Percentiles rank a stretch among this genome's conserved stretches.
These are phyloP conservation scores for Tetrapyrgos nigripes DNA, from an alignment of 1,284 basidiomycete genomes.

Conservation along the genomic window DNA sequence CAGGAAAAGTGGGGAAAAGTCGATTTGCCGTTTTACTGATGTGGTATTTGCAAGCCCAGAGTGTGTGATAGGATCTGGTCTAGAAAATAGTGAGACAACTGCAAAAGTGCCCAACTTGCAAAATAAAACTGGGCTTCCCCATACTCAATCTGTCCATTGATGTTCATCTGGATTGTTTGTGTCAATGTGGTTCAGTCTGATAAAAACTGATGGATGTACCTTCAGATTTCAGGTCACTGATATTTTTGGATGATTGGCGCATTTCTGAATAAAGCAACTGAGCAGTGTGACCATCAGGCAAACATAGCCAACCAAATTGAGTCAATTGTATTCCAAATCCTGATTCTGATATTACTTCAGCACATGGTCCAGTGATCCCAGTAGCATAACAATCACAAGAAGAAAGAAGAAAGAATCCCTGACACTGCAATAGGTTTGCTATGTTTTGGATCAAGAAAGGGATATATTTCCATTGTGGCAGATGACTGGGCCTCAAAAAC, in stretches of 20 bases:
- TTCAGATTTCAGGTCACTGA: constrained; percentile 30
- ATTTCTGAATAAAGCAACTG: constrained; percentile 30
- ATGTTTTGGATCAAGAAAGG: constrained; percentile 14
- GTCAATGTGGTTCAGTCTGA: not conserved
- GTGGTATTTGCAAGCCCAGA: constrained; percentile 28
- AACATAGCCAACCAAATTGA: constrained; percentile 30
- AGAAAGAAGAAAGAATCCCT: constrained; percentile 13
- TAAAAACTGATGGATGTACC: constrained; percentile 18
- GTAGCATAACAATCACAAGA: not conserved
- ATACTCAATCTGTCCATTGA: constrained; percentile 15
- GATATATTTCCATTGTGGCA: constrained; percentile 22
- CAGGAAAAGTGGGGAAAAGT: too few species aligned
- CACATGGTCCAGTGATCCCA: not conserved
- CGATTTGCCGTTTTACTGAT: too few species aligned
- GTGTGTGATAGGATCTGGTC: constrained; percentile 23
- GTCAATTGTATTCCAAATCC: not conserved
- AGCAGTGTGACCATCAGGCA: constrained; percentile 37
- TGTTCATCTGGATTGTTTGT: constrained; percentile 5
- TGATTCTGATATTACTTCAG: not conserved
- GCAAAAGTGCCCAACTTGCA: constrained; percentile 17
- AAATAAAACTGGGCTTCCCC: constrained; percentile 34
- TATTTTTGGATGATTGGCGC: constrained; percentile 3
- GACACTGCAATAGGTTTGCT: constrained; percentile 2
- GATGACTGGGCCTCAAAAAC: constrained; percentile 19
- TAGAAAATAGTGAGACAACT: constrained; percentile 24